These are phyloP conservation scores for Colletotrichum lini DNA, from an alignment of 2,329 filamentous ascomycete genomes.

Conservation along the genomic window DNA sequence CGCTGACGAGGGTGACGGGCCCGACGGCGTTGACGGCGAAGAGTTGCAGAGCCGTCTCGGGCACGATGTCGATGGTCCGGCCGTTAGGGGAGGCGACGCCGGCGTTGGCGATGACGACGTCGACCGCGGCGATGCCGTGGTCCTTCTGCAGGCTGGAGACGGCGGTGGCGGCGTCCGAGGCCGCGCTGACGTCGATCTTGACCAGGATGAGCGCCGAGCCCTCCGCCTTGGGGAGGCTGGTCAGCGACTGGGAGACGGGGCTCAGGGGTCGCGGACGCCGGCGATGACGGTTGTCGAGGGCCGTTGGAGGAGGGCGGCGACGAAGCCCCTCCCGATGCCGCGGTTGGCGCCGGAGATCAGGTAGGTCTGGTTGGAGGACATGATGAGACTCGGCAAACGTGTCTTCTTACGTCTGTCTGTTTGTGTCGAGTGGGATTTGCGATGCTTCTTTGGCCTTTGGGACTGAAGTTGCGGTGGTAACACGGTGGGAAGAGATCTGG, in stretches of 20 bases:
- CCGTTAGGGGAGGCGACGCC: constrained; percentile 48
- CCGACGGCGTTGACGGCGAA: constrained; percentile 54
- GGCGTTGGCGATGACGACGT: constrained; percentile 68
- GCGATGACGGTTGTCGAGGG: constrained; percentile 55
- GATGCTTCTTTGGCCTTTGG: no score
- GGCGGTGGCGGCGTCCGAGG: constrained; percentile 51
- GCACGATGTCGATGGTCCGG: constrained; percentile 47
- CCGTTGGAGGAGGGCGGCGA: neutral
- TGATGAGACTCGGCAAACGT: constrained; percentile 12
- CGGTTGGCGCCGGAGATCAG: constrained; percentile 52
- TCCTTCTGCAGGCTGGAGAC: constrained; percentile 47
- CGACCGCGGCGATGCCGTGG: constrained; percentile 57
- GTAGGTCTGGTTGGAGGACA: constrained; percentile 50
- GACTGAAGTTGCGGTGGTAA: no score
- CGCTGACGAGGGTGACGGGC: constrained; percentile 38
- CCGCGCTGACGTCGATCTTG: constrained; percentile 56
- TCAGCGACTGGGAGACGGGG: constrained; percentile 48
- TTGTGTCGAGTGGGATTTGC: no score
- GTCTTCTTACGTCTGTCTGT: no score
- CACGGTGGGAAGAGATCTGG: no score
- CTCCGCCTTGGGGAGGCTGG: constrained; percentile 51
- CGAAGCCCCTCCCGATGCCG: constrained; percentile 21
- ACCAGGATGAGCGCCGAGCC: constrained; percentile 57
- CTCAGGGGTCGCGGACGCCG: constrained; percentile 52
- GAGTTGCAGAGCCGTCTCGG: constrained; percentile 49